These are phyloP conservation scores for Agroathelia rolfsii DNA, from an alignment of 1,284 basidiomycete species.

Conservation along the genomic window DNA sequence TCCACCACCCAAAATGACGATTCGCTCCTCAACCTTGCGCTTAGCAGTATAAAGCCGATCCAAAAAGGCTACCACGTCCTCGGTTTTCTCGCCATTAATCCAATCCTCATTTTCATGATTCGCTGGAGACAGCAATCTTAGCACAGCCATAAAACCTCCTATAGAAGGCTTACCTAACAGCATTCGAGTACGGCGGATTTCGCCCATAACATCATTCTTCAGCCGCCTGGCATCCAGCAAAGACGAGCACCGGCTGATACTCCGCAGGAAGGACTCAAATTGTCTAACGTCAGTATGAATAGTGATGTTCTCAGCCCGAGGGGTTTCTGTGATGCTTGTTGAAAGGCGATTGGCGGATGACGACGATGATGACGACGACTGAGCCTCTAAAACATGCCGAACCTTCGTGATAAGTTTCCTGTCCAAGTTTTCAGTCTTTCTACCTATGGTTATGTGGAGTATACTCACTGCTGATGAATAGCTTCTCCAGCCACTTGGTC, in stretches of 20 bases:
- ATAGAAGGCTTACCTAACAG: slow-evolving; percentile 50
- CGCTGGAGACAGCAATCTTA: slow-evolving; percentile 29
- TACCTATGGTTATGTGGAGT: not conserved
- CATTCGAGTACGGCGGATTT: slow-evolving; percentile 72
- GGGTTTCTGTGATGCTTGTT: too few species aligned
- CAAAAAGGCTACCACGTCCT: slow-evolving; percentile 78
- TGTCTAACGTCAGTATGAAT: slow-evolving; percentile 69
- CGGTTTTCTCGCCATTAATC: slow-evolving; percentile 75
- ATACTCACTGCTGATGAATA: slow-evolving; percentile 83
- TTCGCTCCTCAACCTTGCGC: slow-evolving; percentile 76
- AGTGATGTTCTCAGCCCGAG: slow-evolving; percentile 59
- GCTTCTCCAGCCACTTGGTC: slow-evolving; percentile 85
- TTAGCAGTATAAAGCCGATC: slow-evolving; percentile 85
- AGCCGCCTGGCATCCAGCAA: slow-evolving; percentile 82
- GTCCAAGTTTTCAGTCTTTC: slow-evolving; percentile 6
- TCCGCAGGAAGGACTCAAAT: slow-evolving; percentile 83
- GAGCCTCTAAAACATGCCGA: slow-evolving; percentile 71
- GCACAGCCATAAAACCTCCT: slow-evolving; percentile 1
- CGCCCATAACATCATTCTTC: slow-evolving; percentile 82
- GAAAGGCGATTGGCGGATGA: too few species aligned
- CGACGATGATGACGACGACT: slow-evolving; percentile 43
- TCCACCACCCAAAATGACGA: slow-evolving; percentile 65
- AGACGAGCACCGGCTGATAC: slow-evolving; percentile 74
- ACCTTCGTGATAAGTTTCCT: slow-evolving; percentile 78
- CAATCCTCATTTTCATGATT: slow-evolving; percentile 78